These are phyloP conservation scores for Phyllosticta paracitricarpa DNA, from an alignment of 2,329 filamentous ascomycete genomes.

Conservation along the genomic window DNA sequence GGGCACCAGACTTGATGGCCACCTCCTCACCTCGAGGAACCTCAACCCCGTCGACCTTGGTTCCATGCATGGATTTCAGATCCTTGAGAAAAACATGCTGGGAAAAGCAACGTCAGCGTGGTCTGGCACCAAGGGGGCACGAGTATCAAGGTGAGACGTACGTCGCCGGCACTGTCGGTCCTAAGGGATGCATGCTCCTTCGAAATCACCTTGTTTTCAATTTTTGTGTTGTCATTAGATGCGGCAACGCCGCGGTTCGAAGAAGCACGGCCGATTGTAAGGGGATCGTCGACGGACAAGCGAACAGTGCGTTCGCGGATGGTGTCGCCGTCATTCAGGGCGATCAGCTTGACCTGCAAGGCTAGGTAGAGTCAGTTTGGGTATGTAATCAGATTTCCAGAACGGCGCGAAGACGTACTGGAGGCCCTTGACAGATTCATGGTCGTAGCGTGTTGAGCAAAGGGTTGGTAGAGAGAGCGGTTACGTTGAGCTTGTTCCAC, in stretches of 20 bases:
- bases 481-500: background rate
- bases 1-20: constrained; percentile 22
- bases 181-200: constrained; percentile 50
- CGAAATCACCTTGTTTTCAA: constrained; percentile 64
- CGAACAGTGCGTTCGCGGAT: constrained; percentile 22
- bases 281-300: constrained; percentile 16
- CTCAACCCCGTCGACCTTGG: constrained; percentile 39
- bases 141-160: constrained; percentile 8
- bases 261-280: constrained; percentile 35
- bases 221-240: constrained; percentile 50
- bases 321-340: constrained; percentile 32
- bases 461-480: too few relatives aligned
- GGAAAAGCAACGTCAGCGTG: background rate
- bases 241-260: constrained; percentile 28
- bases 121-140: background rate
- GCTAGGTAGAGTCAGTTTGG: constrained; percentile 31
- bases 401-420: background rate
- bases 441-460: background rate
- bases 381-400: background rate
- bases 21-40: constrained; percentile 18
- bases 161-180: constrained; percentile 13
- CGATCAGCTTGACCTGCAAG: constrained; percentile 23
- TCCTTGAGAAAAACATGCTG: constrained; percentile 41
- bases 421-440: background rate
- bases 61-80: constrained; percentile 53